Conservation (phyloP, 257 asterid species). For the Solanum stenotomum region DNA sequence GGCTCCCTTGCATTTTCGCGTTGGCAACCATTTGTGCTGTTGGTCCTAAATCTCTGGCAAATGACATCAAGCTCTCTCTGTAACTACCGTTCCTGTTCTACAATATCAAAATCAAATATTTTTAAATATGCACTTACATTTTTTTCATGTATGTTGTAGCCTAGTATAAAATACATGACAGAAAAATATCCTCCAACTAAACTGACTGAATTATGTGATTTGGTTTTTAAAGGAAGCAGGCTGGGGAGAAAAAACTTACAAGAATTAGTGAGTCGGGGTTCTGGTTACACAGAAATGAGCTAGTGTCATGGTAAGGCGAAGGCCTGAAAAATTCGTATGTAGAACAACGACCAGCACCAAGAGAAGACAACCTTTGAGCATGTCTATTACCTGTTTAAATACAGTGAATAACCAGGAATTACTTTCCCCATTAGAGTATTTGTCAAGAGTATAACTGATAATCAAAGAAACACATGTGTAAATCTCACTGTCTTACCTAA, state of each 20-base stretch:
- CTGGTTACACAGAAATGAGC: not conserved
- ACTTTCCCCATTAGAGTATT: not conserved
- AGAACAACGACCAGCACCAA: constrained; percentile 26
- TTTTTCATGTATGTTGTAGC: not conserved
- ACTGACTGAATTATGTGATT: not conserved
- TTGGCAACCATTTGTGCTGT: constrained; percentile 50
- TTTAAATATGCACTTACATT: not conserved
- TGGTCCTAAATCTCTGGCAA: constrained; percentile 58
- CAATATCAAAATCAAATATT: not conserved
- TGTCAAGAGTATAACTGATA: not conserved
- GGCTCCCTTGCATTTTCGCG: constrained; percentile 28
- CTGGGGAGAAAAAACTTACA: constrained; percentile 18
- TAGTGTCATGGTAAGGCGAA: not conserved
- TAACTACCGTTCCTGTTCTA: constrained; percentile 35
- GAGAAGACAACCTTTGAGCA: constrained; percentile 5
- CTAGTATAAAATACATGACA: not conserved
- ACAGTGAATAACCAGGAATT: not conserved
- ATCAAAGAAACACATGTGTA: not conserved
- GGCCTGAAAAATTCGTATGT: constrained; percentile 21
- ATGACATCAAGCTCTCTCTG: constrained; percentile 52
- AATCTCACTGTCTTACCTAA: constrained; percentile 14
- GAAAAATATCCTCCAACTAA: not conserved
- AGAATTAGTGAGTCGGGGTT: constrained; percentile 17
- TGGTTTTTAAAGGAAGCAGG: not conserved
- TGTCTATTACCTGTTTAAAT: constrained; percentile 21